Evolutionary conservation across 2,329 filamentous ascomycete genomes (phyloP).

Genomic region (Cadophora luteo-olivacea): DNA sequence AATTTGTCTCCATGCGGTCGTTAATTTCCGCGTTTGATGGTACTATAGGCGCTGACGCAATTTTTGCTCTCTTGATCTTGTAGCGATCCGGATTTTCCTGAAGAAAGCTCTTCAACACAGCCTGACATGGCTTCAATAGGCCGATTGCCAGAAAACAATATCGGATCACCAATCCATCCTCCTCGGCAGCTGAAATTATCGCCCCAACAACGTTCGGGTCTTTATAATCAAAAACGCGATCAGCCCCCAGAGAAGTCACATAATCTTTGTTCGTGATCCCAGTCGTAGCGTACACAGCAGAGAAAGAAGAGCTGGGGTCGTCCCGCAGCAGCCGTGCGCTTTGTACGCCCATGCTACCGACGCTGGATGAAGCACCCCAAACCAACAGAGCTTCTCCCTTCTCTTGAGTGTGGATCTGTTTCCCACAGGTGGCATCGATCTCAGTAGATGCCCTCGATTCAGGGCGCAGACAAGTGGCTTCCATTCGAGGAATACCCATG

Average conservation of each 20-base stretch:
- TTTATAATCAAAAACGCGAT: slow-evolving; percentile 34
- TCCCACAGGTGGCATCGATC: too few species aligned
- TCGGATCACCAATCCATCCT: not conserved
- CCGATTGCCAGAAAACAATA: not conserved
- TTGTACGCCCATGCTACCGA: slow-evolving; percentile 48
- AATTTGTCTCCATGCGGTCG: not conserved
- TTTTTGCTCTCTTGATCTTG: not conserved
- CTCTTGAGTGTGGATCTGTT: not conserved
- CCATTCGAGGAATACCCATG: not conserved
- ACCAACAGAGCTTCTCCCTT: slow-evolving; percentile 35
- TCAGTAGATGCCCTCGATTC: not conserved
- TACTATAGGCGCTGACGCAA: not conserved
- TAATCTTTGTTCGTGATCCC: slow-evolving; percentile 35
- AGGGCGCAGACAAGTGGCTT: not conserved
- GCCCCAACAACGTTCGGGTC: slow-evolving; percentile 11
- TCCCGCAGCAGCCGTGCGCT: slow-evolving; percentile 32
- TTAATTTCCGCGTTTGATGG: not conserved
- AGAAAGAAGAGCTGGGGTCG: slow-evolving; percentile 47
- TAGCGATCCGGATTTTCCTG: not conserved
- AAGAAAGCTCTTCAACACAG: not conserved
- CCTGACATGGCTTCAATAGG: not conserved
- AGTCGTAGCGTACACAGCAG: slow-evolving; percentile 47
- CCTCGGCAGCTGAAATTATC: not conserved
- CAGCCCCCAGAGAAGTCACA: slow-evolving; percentile 32
- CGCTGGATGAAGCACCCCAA: slow-evolving; percentile 34